Percentiles rank a stretch among this genome's conserved stretches.
Evolutionary conservation across 768 basidiomycete genomes (phyloP).

Genomic region (Pisolithus orientalis): DNA sequence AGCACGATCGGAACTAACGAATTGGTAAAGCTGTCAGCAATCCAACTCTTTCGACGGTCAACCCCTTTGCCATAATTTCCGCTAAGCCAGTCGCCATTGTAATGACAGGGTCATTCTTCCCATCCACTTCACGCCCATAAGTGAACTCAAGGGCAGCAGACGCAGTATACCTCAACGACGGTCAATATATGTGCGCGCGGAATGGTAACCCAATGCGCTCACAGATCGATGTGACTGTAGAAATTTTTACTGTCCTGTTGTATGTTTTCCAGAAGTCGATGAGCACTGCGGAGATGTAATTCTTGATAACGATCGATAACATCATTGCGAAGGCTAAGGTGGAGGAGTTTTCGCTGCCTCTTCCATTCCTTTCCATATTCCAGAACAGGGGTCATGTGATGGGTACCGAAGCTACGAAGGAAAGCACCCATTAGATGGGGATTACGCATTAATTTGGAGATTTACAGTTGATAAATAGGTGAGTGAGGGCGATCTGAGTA

Average conservation of each 20-base stretch:
- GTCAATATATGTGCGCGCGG: neutral
- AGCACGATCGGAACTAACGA: slow-evolving; percentile 11
- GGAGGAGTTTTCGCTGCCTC: slow-evolving; percentile 10
- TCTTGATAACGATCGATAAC: slow-evolving; percentile 22
- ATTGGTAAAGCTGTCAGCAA: slow-evolving; percentile 21
- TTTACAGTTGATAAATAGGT: neutral
- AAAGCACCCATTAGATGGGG: neutral
- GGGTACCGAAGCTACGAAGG: slow-evolving; percentile 3
- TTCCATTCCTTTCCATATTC: slow-evolving; percentile 12
- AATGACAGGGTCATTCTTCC: slow-evolving; percentile 17
- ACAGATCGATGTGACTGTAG: slow-evolving; percentile 19
- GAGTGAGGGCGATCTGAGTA: neutral
- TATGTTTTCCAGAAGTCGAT: slow-evolving; percentile 28
- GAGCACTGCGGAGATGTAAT: slow-evolving; percentile 28
- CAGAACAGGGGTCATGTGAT: slow-evolving; percentile 5
- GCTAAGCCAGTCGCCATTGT: slow-evolving; percentile 12
- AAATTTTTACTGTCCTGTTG: slow-evolving; percentile 15
- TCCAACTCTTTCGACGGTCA: slow-evolving; percentile 16
- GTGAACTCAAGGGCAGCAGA: slow-evolving; percentile 22
- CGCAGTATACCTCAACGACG: slow-evolving; percentile 17
- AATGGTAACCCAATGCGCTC: slow-evolving; percentile 3
- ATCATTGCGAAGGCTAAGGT: slow-evolving; percentile 4
- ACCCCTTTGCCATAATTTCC: slow-evolving; percentile 12
- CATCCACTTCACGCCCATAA: slow-evolving; percentile 19
- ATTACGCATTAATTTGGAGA: neutral